phyloP scores from a whole-genome alignment of 305 asterid species.

The Fraxinus xanthoxyloides region DNA sequence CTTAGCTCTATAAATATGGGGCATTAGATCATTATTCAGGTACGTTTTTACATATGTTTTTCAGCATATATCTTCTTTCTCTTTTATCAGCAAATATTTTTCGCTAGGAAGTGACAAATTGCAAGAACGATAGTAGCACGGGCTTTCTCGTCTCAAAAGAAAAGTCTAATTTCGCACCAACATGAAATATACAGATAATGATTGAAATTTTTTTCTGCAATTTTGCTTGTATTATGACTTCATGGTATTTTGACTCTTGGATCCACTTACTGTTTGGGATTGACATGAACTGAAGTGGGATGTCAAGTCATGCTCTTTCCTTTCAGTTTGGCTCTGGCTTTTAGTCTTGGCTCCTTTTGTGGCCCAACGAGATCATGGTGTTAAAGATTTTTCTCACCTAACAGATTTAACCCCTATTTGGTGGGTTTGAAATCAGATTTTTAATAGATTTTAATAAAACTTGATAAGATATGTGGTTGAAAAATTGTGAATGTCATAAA shows the following conservation, averaged over 20 bases:
- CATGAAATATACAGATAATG: neutral
- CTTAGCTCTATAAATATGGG: too few relatives aligned
- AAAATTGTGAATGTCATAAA: too few relatives aligned
- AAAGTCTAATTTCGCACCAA: neutral
- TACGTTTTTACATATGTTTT: too few relatives aligned
- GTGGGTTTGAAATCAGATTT: too few relatives aligned
- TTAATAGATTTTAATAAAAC: too few relatives aligned
- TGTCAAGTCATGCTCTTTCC: neutral
- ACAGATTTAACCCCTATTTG: neutral
- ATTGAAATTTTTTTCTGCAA: neutral
- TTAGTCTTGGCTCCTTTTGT: neutral
- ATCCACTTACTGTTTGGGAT: neutral
- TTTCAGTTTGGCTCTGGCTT: neutral
- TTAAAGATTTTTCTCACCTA: neutral
- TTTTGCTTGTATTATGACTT: neutral
- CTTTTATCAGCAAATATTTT: too few relatives aligned
- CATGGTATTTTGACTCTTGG: neutral
- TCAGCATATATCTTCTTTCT: too few relatives aligned
- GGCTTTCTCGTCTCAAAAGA: neutral
- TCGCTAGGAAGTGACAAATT: neutral
- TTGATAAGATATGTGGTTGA: too few relatives aligned
- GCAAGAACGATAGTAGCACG: neutral
- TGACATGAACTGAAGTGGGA: constrained; percentile 7
- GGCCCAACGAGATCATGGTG: neutral
- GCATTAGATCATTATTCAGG: too few relatives aligned